phyloP scores from a whole-genome alignment of 2,329 filamentous ascomycete species.

The Dactylellina drechsleri region DNA sequence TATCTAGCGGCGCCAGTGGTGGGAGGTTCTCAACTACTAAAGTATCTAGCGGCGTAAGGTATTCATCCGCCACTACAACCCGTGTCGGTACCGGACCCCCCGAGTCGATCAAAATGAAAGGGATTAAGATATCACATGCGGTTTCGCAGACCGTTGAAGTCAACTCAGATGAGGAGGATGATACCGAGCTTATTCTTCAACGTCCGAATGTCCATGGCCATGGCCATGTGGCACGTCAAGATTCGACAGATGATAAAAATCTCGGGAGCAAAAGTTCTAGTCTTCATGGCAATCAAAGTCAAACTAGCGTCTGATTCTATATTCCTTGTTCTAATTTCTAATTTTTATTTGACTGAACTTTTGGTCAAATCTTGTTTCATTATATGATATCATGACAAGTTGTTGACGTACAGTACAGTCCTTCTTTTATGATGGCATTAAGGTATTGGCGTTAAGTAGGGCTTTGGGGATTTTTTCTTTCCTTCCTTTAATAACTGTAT shows the following conservation, averaged over 20 bases:
- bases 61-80: conserved; percentile 1
- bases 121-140: conserved; percentile 25
- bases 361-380: no score
- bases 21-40: no score
- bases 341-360: no score
- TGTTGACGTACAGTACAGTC: background rate
- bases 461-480: no score
- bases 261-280: background rate
- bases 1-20: background rate
- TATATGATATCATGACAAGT: no score
- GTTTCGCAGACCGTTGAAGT: conserved; percentile 33
- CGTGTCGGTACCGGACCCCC: conserved; percentile 8
- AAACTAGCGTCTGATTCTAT: background rate
- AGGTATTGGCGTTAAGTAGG: no score
- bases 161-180: conserved; percentile 16
- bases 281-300: background rate
- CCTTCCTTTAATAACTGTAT: no score
- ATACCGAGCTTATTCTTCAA: conserved; percentile 33
- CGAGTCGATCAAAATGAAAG: conserved; percentile 33
- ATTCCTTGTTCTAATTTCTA: background rate
- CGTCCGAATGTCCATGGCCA: background rate
- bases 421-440: no score
- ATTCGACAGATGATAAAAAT: background rate
- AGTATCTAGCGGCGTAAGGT: conserved; percentile 3
- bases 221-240: background rate